These are phyloP conservation scores for Sonneratia alba DNA, from an alignment of 345 rosid genomes.

Conservation along the genomic window DNA sequence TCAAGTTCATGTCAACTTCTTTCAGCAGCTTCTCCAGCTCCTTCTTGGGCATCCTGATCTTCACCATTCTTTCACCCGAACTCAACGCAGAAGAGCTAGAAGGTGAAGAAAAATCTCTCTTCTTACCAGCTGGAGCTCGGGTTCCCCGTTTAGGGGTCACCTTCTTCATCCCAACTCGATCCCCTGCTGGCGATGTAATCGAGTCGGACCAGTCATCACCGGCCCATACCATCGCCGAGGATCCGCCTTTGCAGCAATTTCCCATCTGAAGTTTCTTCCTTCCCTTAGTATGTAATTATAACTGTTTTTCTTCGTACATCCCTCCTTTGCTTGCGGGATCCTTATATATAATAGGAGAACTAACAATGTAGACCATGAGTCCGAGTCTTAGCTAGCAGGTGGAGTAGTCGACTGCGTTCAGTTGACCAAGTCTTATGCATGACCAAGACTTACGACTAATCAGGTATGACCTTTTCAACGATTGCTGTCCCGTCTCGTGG, in stretches of 20 bases:
- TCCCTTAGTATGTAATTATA: neutral
- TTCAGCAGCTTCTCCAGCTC: slow-evolving; percentile 12
- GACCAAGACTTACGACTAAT: neutral
- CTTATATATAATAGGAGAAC: too few species aligned
- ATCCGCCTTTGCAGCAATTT: slow-evolving; percentile 20
- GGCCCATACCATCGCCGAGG: slow-evolving; percentile 19
- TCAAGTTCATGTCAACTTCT: neutral
- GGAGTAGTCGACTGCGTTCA: neutral
- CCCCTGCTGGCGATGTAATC: neutral
- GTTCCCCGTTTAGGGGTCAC: neutral
- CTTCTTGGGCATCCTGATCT: slow-evolving; percentile 12
- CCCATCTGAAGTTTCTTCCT: slow-evolving; percentile 25
- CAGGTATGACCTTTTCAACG: neutral
- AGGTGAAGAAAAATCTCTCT: slow-evolving; percentile 4
- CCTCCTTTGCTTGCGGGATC: too few species aligned
- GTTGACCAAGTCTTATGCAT: neutral
- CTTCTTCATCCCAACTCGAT: neutral
- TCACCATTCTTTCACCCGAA: neutral
- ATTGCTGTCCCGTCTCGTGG: too few species aligned
- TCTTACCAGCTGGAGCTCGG: neutral
- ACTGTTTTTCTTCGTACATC: too few species aligned
- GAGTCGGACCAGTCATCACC: slow-evolving; percentile 32
- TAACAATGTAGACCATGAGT: neutral
- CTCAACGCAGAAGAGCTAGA: neutral
- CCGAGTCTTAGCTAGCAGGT: neutral